These are phyloP conservation scores for Phytophthora colocasiae DNA, from an alignment of 352 stramenopile species.

Conservation along the genomic window DNA sequence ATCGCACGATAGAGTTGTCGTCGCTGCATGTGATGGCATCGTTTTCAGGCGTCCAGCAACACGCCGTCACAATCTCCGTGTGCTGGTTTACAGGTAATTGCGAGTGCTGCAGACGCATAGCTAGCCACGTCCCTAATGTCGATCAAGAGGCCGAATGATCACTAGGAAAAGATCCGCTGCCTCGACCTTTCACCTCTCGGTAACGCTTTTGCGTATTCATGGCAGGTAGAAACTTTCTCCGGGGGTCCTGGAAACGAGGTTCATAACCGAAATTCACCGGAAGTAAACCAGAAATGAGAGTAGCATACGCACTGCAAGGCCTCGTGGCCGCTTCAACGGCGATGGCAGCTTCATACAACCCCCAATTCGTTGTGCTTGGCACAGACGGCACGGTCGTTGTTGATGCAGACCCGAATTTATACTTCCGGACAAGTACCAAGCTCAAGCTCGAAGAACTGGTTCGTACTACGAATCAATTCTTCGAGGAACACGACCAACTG, in stretches of 20 bases:
- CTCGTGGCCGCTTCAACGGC: constrained; percentile 14
- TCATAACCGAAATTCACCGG: constrained; percentile 18
- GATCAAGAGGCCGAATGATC: constrained; percentile 16
- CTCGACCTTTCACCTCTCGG: constrained; percentile 24
- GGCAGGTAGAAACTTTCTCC: constrained; percentile 4
- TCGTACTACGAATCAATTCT: constrained; percentile 8
- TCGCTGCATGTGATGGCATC: constrained; percentile 89
- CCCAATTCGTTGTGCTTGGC: constrained; percentile 45
- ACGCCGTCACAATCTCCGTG: constrained; percentile 83
- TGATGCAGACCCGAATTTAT: constrained; percentile 40
- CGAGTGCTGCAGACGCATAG: constrained; percentile 84
- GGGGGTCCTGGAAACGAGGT: not conserved
- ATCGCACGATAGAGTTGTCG: constrained; percentile 84
- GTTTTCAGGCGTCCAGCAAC: constrained; percentile 90
- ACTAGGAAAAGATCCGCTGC: constrained; percentile 30
- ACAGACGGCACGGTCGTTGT: constrained; percentile 42
- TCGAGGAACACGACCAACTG: constrained; percentile 5
- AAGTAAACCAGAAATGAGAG: constrained; percentile 16
- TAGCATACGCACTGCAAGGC: constrained; percentile 20
- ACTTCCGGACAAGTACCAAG: constrained; percentile 22
- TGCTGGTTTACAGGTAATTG: constrained; percentile 80
- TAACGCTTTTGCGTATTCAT: constrained; percentile 28
- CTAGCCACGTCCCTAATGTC: not conserved
- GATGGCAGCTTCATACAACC: constrained; percentile 22
- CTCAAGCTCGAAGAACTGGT: too few species aligned